Base-by-base conservation (phyloP, 352 stramenopile genomes). In the Phytophthora cryptogea region DNA sequence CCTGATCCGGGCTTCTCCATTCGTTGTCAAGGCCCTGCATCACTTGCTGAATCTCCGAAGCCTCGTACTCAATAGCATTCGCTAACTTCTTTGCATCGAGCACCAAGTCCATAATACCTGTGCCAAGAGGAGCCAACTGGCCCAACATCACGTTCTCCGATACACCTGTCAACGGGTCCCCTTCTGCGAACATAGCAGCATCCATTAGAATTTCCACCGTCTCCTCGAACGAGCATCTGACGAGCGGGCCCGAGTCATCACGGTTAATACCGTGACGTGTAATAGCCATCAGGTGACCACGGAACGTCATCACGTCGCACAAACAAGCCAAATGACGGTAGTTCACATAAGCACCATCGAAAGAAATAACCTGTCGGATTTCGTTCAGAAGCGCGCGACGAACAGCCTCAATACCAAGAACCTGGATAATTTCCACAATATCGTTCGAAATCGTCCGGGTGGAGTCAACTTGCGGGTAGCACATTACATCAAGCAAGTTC, bases 151-250 rank as follows among this genome's bases (percentile, higher is more conserved):
- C 97, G 63, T 99, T 99, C 71, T 99, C 97, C 32, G 96, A 99
- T 7, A 99, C 97, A 64, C 97, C 97, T 40, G 96, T 96, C 31
- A 99, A 71, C 37, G 97, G 89, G 74, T 99, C 97, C 56, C 94
- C 90, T 67, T 99, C 96, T 8, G 94, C 94, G 74, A 98, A 99
- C 59, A 98, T 90, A 17, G 98, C 97, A 42, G 97, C 96, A 72
- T 99, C 95, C 91, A 99, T 99, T 20, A 99, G 80, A 81, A 99
- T 98, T 68, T 99, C 98, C 28, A 99, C 97, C 9, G 97, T 99
- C 81, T 99, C 97, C 80, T 99, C 98, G 68, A 99, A 99, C 32
- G 96, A 99, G 66, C 93, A 98, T 33, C 97, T 91, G 33, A 99
- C 87, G 26, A 99, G 79, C n/a, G 97, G 97, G 16, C 97, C 97